Evolutionary conservation across 192 early-diverging fungal genomes (phyloP), one percentile per base, ranked within the genome.

Genomic region (Coemansia sp.): DNA sequence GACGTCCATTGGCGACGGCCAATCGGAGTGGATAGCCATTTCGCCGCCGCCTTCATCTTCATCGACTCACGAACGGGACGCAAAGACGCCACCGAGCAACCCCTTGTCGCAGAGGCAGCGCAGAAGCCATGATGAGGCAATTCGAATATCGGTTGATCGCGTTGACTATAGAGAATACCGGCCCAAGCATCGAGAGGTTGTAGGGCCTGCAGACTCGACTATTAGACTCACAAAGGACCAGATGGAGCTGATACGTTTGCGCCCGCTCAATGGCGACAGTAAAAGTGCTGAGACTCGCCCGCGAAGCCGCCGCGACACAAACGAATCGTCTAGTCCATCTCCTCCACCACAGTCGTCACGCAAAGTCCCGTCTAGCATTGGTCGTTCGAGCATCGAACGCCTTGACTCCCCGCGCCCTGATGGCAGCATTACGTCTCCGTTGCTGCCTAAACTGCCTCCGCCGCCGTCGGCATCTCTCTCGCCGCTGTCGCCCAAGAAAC

Each of bases 391-490:
- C 20, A 53, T 22, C 6, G 62, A 57, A n/a, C 61, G 49, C 10
- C 38, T 53, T 8, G 58, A 48, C 11, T 44, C 48, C 10, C 48
- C 60, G 22, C 56, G 52, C 15, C 21, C 44, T n/a, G 68, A 62
- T 25, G 57, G 58, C 42, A 54, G 31, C 40, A 36, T 38, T 59
- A 37, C 21, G n/a, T 60, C 59, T 60, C 69, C 75, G 6, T 65
- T 69, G 7, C 28, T 76, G 51, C 75, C 75, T 31, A 68, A 78
- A 55, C 57, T 78, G 55, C 75, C 75, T 1, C 62, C 66, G 6
- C 59, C 59, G 17, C 69, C 74, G 22, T 62, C 15, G 14, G 44
- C 23, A 14, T 53, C 51, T 53, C 51, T 26, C 51, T 51, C 65
- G 2, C 60, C 64, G 12, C 6, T 70, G 48, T 59, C 68, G 9